Evolutionary conservation across 257 asterid species (phyloP), one percentile per base, ranked within the genome.

Genomic region (Eucommia ulmoides): DNA sequence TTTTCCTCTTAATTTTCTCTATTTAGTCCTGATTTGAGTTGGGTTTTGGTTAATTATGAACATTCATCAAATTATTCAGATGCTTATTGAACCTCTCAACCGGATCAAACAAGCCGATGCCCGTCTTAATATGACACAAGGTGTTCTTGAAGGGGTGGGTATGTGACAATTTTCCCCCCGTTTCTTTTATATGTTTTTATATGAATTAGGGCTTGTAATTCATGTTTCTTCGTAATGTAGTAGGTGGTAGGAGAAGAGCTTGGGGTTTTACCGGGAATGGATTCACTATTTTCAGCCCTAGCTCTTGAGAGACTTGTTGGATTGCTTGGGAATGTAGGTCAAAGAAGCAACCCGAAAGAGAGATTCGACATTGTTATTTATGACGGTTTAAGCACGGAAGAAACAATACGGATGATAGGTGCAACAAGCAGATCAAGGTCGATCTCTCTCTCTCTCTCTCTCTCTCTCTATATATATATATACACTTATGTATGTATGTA

Each of bases 111-210:
- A 89, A 61, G 93, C 98, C 22, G 98, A 89, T 74, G 80, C 80
- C 4, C 88, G 73, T 45, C 80, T 89, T 49, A 82, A 85, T 70
- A 54, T 89, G 80, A 85, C 98, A 22, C 98, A 89, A 71, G 98
- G 94, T 68, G 81, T 87, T 74, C 88, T 89, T 52, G 94, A 83
- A 80, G 94, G 87, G 94, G 98, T 89, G 71, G 93, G 93, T 80
- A 74, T 60, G 87, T 80, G 52, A 61, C 64, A 24, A 18, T 53
- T 46, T n/a, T n/a, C n/a, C n/a, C n/a, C n/a, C n/a, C n/a, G n/a
- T n/a, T n/a, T n/a, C n/a, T n/a, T n/a, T n/a, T n/a, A n/a, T n/a
- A n/a, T n/a, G n/a, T n/a, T n/a, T n/a, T n/a, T n/a, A n/a, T n/a
- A n/a, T 26, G 26, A 16, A 50, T 42, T 50, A 51, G 33, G 45